Evolutionary conservation across 2,329 filamentous ascomycete genomes (phyloP), one percentile per base, ranked within the genome.

Genomic region (Ceratocystis alfenasii): DNA sequence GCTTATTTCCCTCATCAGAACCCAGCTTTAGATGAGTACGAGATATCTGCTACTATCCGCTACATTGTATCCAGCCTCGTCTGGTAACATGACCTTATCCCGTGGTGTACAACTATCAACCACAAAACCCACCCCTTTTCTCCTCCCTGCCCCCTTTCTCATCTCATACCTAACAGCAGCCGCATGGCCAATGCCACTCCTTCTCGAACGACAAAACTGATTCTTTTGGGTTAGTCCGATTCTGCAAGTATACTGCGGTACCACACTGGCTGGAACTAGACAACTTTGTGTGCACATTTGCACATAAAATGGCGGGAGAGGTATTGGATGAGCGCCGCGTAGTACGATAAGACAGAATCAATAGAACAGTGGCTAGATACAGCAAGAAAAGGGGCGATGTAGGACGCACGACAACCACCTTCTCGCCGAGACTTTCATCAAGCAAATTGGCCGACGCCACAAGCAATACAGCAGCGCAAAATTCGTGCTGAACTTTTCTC

Each of bases 161-260:
- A 15, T 3, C 6, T 57, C 17, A 30, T 15, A 33, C 25, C 22
- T 25, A 33, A 33, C 15, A 30, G 53, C 15, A 12, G 2, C 28
- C 20, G 4, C 12, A n/a, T 33, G 53, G 53, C 53, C 22, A 57
- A 57, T 30, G 1, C 20, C 28, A 33, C 53, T 33, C 33, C 53
- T 57, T 57, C 28, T 57, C 53, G 28, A 57, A 57, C 53, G 53
- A 57, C 53, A 57, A 57, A 57, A 57, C 53, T 30, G 10, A 6
- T n/a, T 57, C 4, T 30, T 30, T 30, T 57, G 22, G 53, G 53
- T 30, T 30, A 57, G 53, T 17, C 53, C 53, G 53, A 57, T 57
- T 57, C 53, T 57, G 53, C 53, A 57, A 5, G 3, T 57, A 30
- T 33, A n/a, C 53, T 30, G 53, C 28, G 2, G 53, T 57, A 30